Evolutionary conservation across 208 protist species (phyloP).

Genomic region (Wallacemonas sp.): DNA sequence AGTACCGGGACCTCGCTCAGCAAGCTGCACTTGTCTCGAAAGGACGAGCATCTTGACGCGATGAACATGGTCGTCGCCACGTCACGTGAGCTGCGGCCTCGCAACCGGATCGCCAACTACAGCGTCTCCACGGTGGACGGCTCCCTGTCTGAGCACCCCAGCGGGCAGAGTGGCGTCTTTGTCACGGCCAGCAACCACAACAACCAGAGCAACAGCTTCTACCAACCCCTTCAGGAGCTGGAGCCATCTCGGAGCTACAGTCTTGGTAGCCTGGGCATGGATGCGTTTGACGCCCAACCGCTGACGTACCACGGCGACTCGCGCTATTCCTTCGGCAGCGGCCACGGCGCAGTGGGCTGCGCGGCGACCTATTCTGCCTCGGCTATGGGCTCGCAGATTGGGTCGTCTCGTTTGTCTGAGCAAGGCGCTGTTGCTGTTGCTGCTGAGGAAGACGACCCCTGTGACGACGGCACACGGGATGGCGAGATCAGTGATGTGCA

Average conservation of each 20-base stretch:
- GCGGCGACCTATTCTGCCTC: neutral
- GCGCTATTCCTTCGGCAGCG: neutral
- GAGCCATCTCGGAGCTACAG: neutral
- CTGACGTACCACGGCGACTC: neutral
- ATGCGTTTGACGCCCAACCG: neutral
- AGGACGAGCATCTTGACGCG: slow-evolving; percentile 18
- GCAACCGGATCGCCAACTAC: neutral
- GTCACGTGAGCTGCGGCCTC: neutral
- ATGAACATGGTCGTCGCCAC: neutral
- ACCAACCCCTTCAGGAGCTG: neutral
- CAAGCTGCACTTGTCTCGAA: slow-evolving; percentile 31
- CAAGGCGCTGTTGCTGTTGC: too few species aligned
- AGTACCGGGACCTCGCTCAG: slow-evolving; percentile 22
- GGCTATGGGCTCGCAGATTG: too few species aligned
- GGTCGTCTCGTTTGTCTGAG: too few species aligned
- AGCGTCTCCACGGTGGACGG: slow-evolving; percentile 2
- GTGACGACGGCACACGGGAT: too few species aligned
- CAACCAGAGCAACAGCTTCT: slow-evolving; percentile 10
- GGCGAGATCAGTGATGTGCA: too few species aligned
- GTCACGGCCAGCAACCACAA: neutral
- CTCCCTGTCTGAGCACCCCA: neutral
- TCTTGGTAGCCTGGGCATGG: neutral
- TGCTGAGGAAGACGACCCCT: too few species aligned
- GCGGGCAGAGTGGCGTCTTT: too few species aligned
- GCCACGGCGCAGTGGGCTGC: neutral